Conservation (phyloP, 2,329 filamentous ascomycete genomes). For the Aureobasidium melanogenum region DNA sequence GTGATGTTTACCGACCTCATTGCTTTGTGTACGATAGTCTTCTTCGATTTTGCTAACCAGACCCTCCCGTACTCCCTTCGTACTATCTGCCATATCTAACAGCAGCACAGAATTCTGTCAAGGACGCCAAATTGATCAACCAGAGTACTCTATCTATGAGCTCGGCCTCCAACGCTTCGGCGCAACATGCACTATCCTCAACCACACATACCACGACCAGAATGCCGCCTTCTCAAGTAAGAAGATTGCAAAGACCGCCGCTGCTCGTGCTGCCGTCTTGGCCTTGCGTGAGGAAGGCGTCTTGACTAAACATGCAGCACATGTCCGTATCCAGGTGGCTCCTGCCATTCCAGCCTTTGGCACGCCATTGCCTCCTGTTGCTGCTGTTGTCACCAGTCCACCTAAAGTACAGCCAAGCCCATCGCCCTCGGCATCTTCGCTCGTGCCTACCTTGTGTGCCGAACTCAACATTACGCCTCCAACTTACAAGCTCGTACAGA, state of each 20-base stretch:
- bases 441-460: neutral
- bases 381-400: neutral
- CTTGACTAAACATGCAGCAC: neutral
- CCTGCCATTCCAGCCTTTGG: constrained; percentile 1
- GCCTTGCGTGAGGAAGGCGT: neutral
- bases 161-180: constrained; percentile 5
- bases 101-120: constrained; percentile 5
- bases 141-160: constrained; percentile 2
- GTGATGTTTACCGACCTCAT: neutral
- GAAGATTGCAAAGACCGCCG: constrained; percentile 1
- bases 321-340: neutral
- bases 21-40: neutral
- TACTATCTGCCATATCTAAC: neutral
- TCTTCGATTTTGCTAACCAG: neutral
- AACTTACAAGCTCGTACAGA: neutral
- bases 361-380: neutral
- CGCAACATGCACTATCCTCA: neutral
- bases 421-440: neutral
- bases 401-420: neutral
- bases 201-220: neutral
- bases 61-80: no score
- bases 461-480: neutral
- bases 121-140: neutral
- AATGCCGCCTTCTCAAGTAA: neutral
- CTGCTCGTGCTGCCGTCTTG: constrained; percentile 5